Percentiles rank a stretch among this genome's conserved stretches.
Evolutionary conservation across 129 eudicot species (phyloP).

Genomic region (Flaveria ramosissima): DNA sequence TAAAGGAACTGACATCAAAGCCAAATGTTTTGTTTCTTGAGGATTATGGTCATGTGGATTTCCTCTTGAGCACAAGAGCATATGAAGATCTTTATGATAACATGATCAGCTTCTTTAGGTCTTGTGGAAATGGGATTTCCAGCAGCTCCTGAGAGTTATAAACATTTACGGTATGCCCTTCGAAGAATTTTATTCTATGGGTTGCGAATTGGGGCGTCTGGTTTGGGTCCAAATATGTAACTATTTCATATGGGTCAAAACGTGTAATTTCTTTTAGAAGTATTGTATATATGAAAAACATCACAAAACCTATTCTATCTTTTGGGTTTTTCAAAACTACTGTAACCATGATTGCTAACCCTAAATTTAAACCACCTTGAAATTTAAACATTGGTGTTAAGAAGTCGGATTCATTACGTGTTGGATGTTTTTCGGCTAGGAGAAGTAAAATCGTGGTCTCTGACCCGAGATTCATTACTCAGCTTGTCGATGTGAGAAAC

Average conservation of each 20-base stretch:
- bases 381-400: too few species aligned
- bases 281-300: background rate
- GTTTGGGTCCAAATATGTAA: background rate
- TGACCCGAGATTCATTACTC: too few species aligned
- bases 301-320: background rate
- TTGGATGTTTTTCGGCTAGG: too few species aligned
- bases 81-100: slow-evolving; percentile 73
- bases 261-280: background rate
- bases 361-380: too few species aligned
- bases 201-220: too few species aligned
- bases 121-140: slow-evolving; percentile 33
- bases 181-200: background rate
- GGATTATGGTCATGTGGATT: slow-evolving; percentile 86
- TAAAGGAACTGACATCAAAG: slow-evolving; percentile 58
- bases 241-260: background rate
- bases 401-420: too few species aligned
- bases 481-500: too few species aligned
- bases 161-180: slow-evolving; percentile 12
- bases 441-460: too few species aligned
- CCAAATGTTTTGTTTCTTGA: slow-evolving; percentile 75
- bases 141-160: slow-evolving; percentile 38
- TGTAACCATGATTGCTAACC: too few species aligned
- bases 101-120: slow-evolving; percentile 68
- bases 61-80: slow-evolving; percentile 60
- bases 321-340: background rate